Evolutionary conservation across 2,329 filamentous ascomycete genomes (phyloP).

Genomic region (Trichoderma hamatum): DNA sequence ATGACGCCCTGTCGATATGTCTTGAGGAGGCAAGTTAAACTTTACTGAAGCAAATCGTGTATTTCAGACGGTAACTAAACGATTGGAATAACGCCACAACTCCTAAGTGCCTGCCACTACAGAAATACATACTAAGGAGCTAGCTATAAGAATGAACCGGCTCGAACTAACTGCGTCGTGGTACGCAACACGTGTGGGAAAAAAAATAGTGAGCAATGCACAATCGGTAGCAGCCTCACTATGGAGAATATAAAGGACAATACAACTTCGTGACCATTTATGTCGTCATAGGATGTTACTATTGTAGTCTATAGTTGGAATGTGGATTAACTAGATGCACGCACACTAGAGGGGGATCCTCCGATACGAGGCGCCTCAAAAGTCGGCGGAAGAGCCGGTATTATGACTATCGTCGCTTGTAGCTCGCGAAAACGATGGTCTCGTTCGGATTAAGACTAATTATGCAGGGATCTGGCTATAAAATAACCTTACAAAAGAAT

Average conservation of each 20-base stretch:
- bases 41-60: not conserved
- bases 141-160: not conserved
- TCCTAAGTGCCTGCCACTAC: not conserved
- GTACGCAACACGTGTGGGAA: not conserved
- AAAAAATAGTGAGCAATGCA: not conserved
- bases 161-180: not conserved
- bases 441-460: not conserved
- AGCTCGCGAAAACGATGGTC: not conserved
- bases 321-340: slow-evolving; percentile 5
- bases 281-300: slow-evolving; percentile 1
- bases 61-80: not conserved
- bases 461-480: not conserved
- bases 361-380: not conserved
- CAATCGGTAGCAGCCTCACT: not conserved
- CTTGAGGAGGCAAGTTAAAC: not conserved
- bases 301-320: not conserved
- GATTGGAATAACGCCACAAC: not conserved
- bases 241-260: too few species aligned
- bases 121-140: not conserved
- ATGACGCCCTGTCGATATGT: not conserved
- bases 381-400: not conserved
- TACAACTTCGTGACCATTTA: not conserved
- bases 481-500: not conserved
- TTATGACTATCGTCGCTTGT: not conserved
- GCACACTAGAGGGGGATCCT: not conserved